Percentiles rank a stretch among this genome's conserved stretches.
Conservation (phyloP, 352 stramenopile genomes). For the Phytophthora colocasiae region DNA sequence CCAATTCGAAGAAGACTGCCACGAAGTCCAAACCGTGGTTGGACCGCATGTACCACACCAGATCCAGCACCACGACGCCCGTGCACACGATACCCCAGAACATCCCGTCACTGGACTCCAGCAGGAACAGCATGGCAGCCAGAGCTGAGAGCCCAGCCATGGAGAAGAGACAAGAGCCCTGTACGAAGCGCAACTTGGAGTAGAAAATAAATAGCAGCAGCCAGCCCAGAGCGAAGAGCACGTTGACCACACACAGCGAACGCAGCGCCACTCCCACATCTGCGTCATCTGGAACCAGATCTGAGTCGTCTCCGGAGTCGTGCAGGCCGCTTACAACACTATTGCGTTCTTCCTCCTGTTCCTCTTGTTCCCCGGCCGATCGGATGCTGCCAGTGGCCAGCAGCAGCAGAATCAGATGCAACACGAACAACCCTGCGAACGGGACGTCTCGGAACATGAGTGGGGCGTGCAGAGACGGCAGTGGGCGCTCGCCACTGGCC, state of each 20-base stretch:
- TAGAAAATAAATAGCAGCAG: constrained; percentile 78
- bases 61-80: constrained; percentile 55
- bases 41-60: constrained; percentile 74
- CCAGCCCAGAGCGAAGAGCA: constrained; percentile 76
- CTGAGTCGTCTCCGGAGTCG: constrained; percentile 25
- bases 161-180: constrained; percentile 74
- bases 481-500: constrained; percentile 55
- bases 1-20: constrained; percentile 84
- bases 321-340: constrained; percentile 37
- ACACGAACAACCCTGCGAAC: constrained; percentile 55
- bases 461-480: constrained; percentile 68
- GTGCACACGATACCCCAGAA: constrained; percentile 56
- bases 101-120: constrained; percentile 55
- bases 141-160: constrained; percentile 59
- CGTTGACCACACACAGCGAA: constrained; percentile 74
- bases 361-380: constrained; percentile 31
- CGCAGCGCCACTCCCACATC: constrained; percentile 63
- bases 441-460: constrained; percentile 68
- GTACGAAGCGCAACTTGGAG: constrained; percentile 78
- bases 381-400: constrained; percentile 54
- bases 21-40: constrained; percentile 83
- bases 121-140: constrained; percentile 57
- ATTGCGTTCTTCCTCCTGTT: constrained; percentile 26
- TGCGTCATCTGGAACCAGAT: constrained; percentile 33
- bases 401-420: constrained; percentile 64